Evolutionary conservation across 2,329 filamentous ascomycete species (phyloP).

Genomic region (Fusarium sp.): DNA sequence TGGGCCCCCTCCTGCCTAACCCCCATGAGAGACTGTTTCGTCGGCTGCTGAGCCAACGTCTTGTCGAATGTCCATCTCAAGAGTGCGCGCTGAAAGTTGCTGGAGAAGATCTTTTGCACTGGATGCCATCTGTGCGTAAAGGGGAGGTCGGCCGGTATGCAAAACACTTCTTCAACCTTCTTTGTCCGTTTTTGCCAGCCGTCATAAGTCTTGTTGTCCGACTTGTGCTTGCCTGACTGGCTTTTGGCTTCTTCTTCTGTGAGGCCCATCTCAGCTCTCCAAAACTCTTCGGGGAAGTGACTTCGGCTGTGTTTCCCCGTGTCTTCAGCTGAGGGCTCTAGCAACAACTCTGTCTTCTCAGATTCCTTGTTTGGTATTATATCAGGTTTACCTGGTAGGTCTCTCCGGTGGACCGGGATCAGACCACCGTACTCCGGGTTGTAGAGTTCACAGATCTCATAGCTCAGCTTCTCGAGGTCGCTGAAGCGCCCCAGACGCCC

Average conservation of each 20-base stretch:
- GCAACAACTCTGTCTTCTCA: constrained; percentile 8
- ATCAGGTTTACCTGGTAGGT: constrained; percentile 48
- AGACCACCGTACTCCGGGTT: constrained; percentile 43
- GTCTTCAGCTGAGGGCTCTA: constrained; percentile 10
- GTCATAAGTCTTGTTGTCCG: background rate
- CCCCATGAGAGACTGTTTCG: constrained; percentile 15
- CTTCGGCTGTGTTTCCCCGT: constrained; percentile 19
- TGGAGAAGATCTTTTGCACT: constrained; percentile 56
- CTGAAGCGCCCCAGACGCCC: constrained; percentile 54
- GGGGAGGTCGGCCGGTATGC: constrained; percentile 53
- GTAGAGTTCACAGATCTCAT: constrained; percentile 55
- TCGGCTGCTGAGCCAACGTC: constrained; percentile 41
- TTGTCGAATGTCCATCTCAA: constrained; percentile 57
- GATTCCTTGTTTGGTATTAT: background rate
- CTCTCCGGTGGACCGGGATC: constrained; percentile 54
- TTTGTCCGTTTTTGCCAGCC: constrained; percentile 3
- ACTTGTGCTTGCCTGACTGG: background rate
- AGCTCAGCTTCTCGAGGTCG: constrained; percentile 55
- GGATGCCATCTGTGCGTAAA: constrained; percentile 55
- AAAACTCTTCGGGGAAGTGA: constrained; percentile 39
- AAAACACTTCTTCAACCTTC: constrained; percentile 12
- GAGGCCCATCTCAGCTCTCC: constrained; percentile 36
- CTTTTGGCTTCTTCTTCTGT: constrained; percentile 1
- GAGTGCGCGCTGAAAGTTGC: constrained; percentile 51
- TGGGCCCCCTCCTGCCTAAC: constrained; percentile 21